Evolutionary conservation across 805 yeast species (phyloP).

Genomic region (Saccharomycopsis sp.): DNA sequence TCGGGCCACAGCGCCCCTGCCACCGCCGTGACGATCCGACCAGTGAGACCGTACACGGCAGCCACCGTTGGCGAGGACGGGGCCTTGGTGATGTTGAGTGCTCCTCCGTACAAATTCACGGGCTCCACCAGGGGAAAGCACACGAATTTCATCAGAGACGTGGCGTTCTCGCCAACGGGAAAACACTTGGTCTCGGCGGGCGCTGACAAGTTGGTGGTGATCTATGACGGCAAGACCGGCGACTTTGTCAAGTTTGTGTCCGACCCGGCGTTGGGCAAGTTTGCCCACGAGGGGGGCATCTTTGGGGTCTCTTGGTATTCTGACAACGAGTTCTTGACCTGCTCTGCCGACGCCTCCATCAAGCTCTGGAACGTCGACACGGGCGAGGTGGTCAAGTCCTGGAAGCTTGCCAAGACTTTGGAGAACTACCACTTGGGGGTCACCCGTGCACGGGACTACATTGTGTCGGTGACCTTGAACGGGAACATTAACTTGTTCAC

Average conservation of each 20-base stretch:
- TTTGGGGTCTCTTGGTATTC: conserved; percentile 65
- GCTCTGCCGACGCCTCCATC: conserved; percentile 74
- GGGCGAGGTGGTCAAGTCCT: conserved; percentile 38
- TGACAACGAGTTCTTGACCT: conserved; percentile 57
- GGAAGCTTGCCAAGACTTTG: conserved; percentile 40
- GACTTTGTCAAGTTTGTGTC: conserved; percentile 49
- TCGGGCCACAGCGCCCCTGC: conserved; percentile 83
- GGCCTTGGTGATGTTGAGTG: conserved; percentile 72
- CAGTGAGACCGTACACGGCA: conserved; percentile 84
- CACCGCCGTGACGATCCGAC: conserved; percentile 77
- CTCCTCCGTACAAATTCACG: conserved; percentile 89
- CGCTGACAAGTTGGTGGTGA: conserved; percentile 64
- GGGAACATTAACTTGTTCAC: conserved; percentile 64
- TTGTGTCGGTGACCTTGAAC: conserved; percentile 58
- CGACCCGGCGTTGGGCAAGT: conserved; percentile 29
- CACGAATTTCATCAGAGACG: conserved; percentile 70
- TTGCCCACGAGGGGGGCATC: conserved; percentile 69
- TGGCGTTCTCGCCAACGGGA: conserved; percentile 77
- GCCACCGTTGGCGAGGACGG: conserved; percentile 89
- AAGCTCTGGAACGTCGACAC: conserved; percentile 51
- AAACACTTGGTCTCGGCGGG: conserved; percentile 70
- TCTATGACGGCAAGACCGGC: conserved; percentile 86
- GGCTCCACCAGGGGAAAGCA: conserved; percentile 67
- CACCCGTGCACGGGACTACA: conserved; percentile 47
- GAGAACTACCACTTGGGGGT: conserved; percentile 76